Conservation (phyloP, 345 rosid genomes). For the Clausena lansium region DNA sequence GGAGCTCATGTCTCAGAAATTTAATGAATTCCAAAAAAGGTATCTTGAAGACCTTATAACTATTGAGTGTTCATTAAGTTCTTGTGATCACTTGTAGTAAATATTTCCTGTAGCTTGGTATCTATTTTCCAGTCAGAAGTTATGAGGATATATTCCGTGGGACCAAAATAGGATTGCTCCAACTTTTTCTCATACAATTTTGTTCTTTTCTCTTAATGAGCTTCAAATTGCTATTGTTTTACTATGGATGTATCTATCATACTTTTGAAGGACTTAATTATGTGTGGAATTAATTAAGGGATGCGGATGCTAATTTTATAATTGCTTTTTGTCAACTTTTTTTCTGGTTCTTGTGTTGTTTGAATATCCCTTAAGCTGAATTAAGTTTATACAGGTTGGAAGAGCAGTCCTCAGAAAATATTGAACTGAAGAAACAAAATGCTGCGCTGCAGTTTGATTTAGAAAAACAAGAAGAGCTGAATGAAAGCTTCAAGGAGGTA, state of each 20-base stretch:
- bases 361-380: neutral
- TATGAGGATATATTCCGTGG: neutral
- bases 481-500: conserved; percentile 60
- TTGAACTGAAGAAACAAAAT: conserved; percentile 58
- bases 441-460: conserved; percentile 56
- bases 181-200: neutral
- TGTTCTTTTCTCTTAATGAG: neutral
- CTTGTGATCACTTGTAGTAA: neutral
- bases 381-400: conserved; percentile 54
- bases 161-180: neutral
- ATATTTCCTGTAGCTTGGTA: neutral
- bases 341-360: neutral
- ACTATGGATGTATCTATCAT: neutral
- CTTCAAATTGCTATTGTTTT: neutral
- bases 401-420: conserved; percentile 55
- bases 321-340: neutral
- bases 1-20: conserved; percentile 66
- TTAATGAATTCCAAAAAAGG: conserved; percentile 60
- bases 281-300: neutral
- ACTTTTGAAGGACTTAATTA: neutral
- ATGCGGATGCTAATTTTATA: neutral
- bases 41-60: conserved; percentile 21
- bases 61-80: neutral
- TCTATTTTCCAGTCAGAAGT: neutral
- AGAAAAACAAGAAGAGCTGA: conserved; percentile 58